phyloP scores from a whole-genome alignment of 192 early-diverging fungal species.

The Entophlyctis luteolus region DNA sequence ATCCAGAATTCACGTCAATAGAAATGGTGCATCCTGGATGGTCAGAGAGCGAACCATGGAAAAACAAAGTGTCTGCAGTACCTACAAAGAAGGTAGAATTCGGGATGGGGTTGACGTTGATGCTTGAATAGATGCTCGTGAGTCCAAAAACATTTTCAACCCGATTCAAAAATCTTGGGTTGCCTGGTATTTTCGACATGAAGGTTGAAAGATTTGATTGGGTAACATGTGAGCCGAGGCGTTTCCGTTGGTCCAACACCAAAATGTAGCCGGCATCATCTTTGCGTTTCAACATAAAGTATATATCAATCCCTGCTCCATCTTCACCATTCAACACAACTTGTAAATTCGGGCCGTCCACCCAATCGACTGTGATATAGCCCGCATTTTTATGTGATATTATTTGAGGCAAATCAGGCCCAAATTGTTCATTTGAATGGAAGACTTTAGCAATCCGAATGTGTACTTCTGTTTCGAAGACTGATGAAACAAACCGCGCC shows the following conservation, averaged over 20 bases:
- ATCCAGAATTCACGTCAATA: conserved; percentile 16
- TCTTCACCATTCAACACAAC: conserved; percentile 20
- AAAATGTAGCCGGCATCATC: conserved; percentile 10
- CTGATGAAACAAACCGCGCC: background rate
- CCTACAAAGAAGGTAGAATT: conserved; percentile 16
- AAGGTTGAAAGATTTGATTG: background rate
- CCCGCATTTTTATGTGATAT: background rate
- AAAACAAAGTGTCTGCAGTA: background rate
- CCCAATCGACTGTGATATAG: conserved; percentile 1
- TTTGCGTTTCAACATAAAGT: conserved; percentile 18
- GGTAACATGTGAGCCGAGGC: background rate
- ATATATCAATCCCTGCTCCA: conserved; percentile 14
- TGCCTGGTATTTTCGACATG: conserved; percentile 13
- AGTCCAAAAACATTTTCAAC: conserved; percentile 10
- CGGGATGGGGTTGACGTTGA: background rate
- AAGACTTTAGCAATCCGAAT: conserved; percentile 16
- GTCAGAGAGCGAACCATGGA: conserved; percentile 18
- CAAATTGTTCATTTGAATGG: conserved; percentile 17
- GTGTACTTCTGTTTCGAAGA: background rate
- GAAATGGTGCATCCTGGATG: conserved; percentile 20
- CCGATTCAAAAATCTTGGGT: conserved; percentile 6
- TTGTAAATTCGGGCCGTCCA: conserved; percentile 10
- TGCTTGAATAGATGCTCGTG: conserved; percentile 13
- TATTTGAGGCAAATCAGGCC: conserved; percentile 14
- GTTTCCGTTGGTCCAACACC: conserved; percentile 23